phyloP scores from a whole-genome alignment of 805 yeast species.

The Candida berthetii region DNA sequence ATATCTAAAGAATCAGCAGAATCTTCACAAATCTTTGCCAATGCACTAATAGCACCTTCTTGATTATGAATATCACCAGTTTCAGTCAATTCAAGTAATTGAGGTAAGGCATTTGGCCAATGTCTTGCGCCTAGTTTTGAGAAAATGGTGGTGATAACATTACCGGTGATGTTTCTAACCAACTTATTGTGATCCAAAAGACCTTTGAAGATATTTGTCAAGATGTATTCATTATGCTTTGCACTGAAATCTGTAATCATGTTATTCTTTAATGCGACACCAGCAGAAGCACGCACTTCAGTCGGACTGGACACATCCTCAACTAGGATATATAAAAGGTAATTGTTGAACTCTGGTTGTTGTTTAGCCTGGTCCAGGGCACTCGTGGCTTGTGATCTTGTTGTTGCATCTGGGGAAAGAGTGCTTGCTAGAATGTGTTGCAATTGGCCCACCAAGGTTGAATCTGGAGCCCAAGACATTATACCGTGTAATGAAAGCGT shows the following conservation, averaged over 20 bases:
- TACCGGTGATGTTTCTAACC: constrained; percentile 85
- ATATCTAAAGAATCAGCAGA: constrained; percentile 58
- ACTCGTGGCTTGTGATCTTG: constrained; percentile 62
- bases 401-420: constrained; percentile 48
- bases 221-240: constrained; percentile 24
- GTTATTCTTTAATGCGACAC: constrained; percentile 75
- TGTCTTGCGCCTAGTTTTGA: constrained; percentile 56
- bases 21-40: constrained; percentile 89
- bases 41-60: constrained; percentile 76
- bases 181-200: constrained; percentile 48
- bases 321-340: constrained; percentile 65
- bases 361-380: constrained; percentile 63
- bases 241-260: constrained; percentile 36
- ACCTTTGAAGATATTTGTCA: constrained; percentile 35
- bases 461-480: constrained; percentile 67
- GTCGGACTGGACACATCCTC: constrained; percentile 40
- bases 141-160: constrained; percentile 79
- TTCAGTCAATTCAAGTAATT: constrained; percentile 55
- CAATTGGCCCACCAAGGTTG: constrained; percentile 55
- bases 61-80: constrained; percentile 31
- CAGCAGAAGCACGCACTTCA: constrained; percentile 81
- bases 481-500: no score
- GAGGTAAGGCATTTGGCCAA: constrained; percentile 76
- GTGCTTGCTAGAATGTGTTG: constrained; percentile 65
- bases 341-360: constrained; percentile 78